Evolutionary conservation across 352 stramenopile genomes (phyloP).

Genomic region (Globisporangium takayamanum): DNA sequence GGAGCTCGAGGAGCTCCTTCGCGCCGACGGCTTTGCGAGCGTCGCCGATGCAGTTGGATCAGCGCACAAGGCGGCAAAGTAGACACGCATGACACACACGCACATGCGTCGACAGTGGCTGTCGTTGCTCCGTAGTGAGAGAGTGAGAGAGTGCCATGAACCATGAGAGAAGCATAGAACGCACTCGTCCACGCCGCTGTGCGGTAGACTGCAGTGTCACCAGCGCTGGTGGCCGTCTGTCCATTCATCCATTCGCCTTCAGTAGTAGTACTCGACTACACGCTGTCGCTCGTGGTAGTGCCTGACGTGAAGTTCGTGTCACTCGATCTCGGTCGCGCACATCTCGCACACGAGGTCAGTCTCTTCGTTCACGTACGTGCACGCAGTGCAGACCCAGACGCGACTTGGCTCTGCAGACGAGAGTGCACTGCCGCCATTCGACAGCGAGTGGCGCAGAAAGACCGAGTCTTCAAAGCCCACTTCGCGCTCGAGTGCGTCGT

Average conservation of each 20-base stretch:
- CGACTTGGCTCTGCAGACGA: constrained; percentile 16
- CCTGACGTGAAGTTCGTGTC: not conserved
- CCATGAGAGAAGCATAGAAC: not conserved
- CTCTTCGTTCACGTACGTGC: constrained; percentile 76
- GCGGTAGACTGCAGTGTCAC: not conserved
- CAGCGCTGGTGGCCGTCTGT: no score
- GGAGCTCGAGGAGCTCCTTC: constrained; percentile 78
- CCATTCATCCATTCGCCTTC: not conserved
- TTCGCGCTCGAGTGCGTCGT: constrained; percentile 48
- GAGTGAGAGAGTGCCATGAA: not conserved
- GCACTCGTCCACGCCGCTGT: not conserved
- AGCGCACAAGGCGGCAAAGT: constrained; percentile 44
- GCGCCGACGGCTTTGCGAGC: constrained; percentile 73
- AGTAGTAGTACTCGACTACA: not conserved
- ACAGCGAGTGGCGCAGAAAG: constrained; percentile 33
- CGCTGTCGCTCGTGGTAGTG: not conserved
- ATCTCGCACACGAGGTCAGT: constrained; percentile 55
- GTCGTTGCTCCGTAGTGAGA: not conserved
- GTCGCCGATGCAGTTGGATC: constrained; percentile 85
- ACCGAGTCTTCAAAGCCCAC: constrained; percentile 71
- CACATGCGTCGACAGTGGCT: not conserved
- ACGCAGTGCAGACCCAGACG: constrained; percentile 69
- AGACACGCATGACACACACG: not conserved
- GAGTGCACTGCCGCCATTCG: constrained; percentile 11
- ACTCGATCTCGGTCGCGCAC: constrained; percentile 44